Base-by-base conservation (phyloP, 208 protist genomes). In the Wallacemonas collosoma region DNA sequence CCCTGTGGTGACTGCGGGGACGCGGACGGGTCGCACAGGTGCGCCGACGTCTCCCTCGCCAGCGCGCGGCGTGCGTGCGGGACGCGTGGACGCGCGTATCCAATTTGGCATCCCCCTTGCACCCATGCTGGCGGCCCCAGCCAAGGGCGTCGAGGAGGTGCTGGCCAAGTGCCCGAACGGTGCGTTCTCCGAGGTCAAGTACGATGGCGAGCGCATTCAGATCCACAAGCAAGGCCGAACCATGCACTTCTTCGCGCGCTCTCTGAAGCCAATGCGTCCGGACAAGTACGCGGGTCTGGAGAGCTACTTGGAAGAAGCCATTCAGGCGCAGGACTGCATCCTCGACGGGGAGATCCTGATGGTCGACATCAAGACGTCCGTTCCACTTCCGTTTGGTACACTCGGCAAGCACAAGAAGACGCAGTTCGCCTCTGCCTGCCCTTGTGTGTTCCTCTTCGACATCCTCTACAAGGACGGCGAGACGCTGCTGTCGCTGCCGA, bases 151-250 rank as follows among this genome's bases (percentile, higher is more conserved):
- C 38, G 77, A 85, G 8, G 69, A 86, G 65, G 71, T 80, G 17
- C 68, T 92, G 41, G 72, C 38, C 54, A 87, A 86, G 74, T 93
- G 82, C 77, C 89, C 90, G 38, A 91, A 94, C 71, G 87, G 88
- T n/a, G 80, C 87, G 36, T 94, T 82, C 69, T 89, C 84, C 6
- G 93, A 97, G 70, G 83, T 95, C 43, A 98, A 95, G 80, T 95
- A 95, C 72, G 91, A 96, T 67, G 94, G 92, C 11, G 91, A 96
- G 76, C 76, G 91, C 55, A 94, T 97, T 65, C 94, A 95, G 57
- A 87, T 95, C 17, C 90, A 96, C 77, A 93, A 88, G 65, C 53
- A 83, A 7, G 88, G 85, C 44, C 74, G 83, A 39, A 72, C 64
- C 15, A 80, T 94, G 56, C 58, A 43, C 17, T 97, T 85, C 72